Evolutionary conservation across 768 basidiomycete species (phyloP), one percentile per base, ranked within the genome.

Genomic region (Boletus rex-veris): DNA sequence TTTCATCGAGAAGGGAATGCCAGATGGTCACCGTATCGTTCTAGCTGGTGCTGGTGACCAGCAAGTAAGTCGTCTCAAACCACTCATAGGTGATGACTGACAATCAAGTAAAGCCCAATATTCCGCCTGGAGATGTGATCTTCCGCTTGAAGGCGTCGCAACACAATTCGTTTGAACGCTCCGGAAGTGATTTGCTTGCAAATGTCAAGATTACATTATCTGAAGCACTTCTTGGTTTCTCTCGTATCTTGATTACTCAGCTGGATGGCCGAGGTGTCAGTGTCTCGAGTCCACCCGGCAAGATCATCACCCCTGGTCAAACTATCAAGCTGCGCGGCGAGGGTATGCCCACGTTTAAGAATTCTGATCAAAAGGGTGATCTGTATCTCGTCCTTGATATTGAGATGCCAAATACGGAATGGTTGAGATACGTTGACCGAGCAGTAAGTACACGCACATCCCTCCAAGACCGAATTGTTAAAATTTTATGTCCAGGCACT

Each of bases 141-240:
- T 95, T 99, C 66, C 78, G 85, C 16, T 75, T 99, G 41, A 80
- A 85, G 59, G 74, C 80, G 5, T 64, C 71, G 33, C 80, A 80
- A 0, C 95, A 99, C 59, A 75, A 83, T 6, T 84, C 87, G 2
- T 95, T 99, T 65, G 87, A 90, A 62, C 85, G 92, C 36, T 85
- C 86, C 11, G 88, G 88, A 48, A 83, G 83, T 54, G 88, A 95
- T 65, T 79, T 99, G 31, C 75, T 90, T 37, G 84, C 90, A 3
- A 84, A 81, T 31, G 82, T 93, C 52, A 84, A 85, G 43, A 86
- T 99, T 52, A 95, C 92, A 1, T 77, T 98, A 28, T 95, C 94
- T 10, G 96, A 99, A 72, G 91, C 94, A 4, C 80, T 98, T 10
- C 80, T 97, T 49, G 96, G 96, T n/a, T 95, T 99, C 74, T 90